Percentiles rank a stretch among this genome's conserved stretches.
phyloP scores from a whole-genome alignment of 192 early-diverging fungal species.

The Pilaira anomala region DNA sequence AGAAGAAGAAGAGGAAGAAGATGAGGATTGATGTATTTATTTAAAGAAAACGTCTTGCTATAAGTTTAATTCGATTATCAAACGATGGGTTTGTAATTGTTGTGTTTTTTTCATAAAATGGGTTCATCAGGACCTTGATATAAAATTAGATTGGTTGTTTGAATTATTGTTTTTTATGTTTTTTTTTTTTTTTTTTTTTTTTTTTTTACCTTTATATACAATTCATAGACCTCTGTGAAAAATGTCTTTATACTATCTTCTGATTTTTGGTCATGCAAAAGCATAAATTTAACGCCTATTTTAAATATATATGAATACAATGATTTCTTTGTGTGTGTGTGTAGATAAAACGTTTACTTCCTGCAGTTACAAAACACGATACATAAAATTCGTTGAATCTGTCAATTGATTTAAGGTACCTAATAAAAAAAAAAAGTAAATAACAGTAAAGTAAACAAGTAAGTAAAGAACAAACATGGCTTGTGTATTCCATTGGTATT shows the following conservation, averaged over 20 bases:
- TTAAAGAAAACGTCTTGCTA: constrained; percentile 75
- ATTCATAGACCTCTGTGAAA: constrained; percentile 80
- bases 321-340: too few species aligned
- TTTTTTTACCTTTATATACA: constrained; percentile 77
- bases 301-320: constrained; percentile 2
- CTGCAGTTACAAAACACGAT: constrained; percentile 88
- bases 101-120: constrained; percentile 85
- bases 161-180: too few species aligned
- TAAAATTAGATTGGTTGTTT: too few species aligned
- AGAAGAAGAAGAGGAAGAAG: background rate
- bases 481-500: constrained; percentile 85
- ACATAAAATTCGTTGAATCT: constrained; percentile 93
- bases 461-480: constrained; percentile 56
- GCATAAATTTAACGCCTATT: constrained; percentile 71
- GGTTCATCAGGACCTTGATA: constrained; percentile 74
- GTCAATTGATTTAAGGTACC: constrained; percentile 94
- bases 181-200: background rate
- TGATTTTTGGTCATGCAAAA: constrained; percentile 77
- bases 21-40: constrained; percentile 4
- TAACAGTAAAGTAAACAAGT: background rate
- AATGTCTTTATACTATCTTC: constrained; percentile 79
- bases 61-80: constrained; percentile 71
- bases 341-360: constrained; percentile 52
- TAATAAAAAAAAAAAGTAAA: constrained; percentile 23
- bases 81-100: constrained; percentile 76